Percentiles rank a stretch among this genome's conserved stretches.
Evolutionary conservation across 176 grass and related monocot genomes (phyloP).

Genomic region (Oryza meyeriana): DNA sequence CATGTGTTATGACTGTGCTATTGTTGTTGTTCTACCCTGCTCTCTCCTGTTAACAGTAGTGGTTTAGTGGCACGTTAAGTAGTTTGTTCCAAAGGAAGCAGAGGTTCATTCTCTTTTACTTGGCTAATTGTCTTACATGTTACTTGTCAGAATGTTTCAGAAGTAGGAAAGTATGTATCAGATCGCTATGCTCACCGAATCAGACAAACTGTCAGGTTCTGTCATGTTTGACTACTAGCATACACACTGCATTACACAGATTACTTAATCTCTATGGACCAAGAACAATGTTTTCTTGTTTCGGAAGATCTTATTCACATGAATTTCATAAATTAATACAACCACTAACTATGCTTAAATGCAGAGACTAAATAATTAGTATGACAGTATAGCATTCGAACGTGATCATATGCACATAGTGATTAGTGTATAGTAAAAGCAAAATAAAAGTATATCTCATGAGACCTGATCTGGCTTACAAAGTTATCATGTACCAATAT

Average conservation of each 20-base stretch:
- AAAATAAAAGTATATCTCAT: background rate
- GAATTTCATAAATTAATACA: background rate
- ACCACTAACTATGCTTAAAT: background rate
- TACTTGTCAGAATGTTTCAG: background rate
- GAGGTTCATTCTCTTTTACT: background rate
- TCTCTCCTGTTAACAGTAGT: background rate
- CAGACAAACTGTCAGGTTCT: background rate
- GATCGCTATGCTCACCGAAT: background rate
- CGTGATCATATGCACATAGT: background rate
- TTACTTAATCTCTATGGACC: background rate
- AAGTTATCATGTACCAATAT: background rate
- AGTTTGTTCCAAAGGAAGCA: background rate
- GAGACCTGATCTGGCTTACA: background rate
- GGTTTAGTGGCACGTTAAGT: background rate
- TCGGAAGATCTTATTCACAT: background rate
- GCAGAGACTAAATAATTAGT: background rate
- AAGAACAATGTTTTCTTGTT: constrained; percentile 23
- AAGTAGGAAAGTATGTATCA: background rate
- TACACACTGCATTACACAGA: background rate
- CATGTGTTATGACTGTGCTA: constrained; percentile 10
- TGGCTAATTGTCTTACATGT: background rate
- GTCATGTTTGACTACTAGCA: background rate
- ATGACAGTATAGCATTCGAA: background rate
- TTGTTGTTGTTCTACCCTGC: background rate
- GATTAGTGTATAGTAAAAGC: background rate